Evolutionary conservation across 176 grass and related monocot genomes (phyloP).

Genomic region (Oryza officinalis): DNA sequence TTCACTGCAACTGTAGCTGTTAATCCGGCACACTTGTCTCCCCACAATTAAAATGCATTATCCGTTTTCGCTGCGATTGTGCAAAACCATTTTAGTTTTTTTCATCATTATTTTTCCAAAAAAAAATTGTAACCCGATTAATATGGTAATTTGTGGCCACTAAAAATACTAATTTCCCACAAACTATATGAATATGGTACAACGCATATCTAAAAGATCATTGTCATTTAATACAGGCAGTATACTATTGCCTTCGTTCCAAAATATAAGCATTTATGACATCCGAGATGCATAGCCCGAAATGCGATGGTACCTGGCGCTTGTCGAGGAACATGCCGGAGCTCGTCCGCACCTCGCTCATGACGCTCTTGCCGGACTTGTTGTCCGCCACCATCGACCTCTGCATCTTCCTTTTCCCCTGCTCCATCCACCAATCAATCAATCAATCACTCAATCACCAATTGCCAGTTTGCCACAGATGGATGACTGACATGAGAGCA

Average conservation of each 20-base stretch:
- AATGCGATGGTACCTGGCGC: slow-evolving; percentile 45
- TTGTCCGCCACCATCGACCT: slow-evolving; percentile 67
- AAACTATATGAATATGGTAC: too few relatives aligned
- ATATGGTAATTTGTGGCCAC: not conserved
- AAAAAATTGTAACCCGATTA: not conserved
- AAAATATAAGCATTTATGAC: too few relatives aligned
- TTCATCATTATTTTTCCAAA: not conserved
- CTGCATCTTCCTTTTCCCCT: slow-evolving; percentile 48
- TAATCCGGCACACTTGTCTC: not conserved
- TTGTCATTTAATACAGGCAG: too few relatives aligned
- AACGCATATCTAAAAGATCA: too few relatives aligned
- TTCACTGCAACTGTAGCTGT: not conserved
- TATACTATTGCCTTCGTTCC: too few relatives aligned
- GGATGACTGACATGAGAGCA: too few relatives aligned
- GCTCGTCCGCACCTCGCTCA: slow-evolving; percentile 63
- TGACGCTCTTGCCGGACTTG: slow-evolving; percentile 49
- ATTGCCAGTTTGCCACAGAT: too few relatives aligned
- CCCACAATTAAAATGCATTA: not conserved
- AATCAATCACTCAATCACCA: too few relatives aligned
- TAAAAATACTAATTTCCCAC: too few relatives aligned
- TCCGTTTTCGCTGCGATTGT: not conserved
- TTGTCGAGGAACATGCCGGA: slow-evolving; percentile 68
- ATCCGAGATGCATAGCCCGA: too few relatives aligned
- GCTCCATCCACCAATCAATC: not conserved
- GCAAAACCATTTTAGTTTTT: not conserved